Evolutionary conservation across 257 asterid genomes (phyloP).

Genomic region (Ilex aquifolium): DNA sequence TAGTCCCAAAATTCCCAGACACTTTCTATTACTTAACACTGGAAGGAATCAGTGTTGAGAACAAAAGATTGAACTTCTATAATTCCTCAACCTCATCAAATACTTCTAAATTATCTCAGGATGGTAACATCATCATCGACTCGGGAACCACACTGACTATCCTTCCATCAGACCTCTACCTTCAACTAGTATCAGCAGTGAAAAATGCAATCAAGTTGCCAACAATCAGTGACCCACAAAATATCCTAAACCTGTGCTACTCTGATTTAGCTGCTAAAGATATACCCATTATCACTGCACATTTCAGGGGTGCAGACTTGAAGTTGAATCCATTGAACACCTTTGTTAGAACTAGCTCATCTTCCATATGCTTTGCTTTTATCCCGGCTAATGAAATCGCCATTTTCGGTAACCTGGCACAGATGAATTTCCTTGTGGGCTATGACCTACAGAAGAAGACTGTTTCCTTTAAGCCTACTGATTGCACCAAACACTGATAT

Average conservation of each 20-base stretch:
- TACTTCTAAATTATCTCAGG: not conserved
- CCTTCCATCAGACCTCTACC: constrained; percentile 28
- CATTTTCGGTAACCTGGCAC: constrained; percentile 41
- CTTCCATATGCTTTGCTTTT: constrained; percentile 40
- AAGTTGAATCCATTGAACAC: constrained; percentile 24
- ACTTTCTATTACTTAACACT: constrained; percentile 43
- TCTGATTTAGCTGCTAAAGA: not conserved
- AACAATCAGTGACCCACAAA: constrained; percentile 17
- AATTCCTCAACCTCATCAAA: not conserved
- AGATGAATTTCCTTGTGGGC: constrained; percentile 38
- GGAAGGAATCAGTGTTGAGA: constrained; percentile 42
- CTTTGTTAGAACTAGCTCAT: constrained; percentile 21
- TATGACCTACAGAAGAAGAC: constrained; percentile 28
- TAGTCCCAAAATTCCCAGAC: constrained; percentile 10
- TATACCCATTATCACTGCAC: constrained; percentile 31
- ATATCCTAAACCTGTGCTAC: constrained; percentile 37
- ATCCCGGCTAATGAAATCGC: not conserved
- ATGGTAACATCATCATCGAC: constrained; percentile 53
- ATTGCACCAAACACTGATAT: constrained; percentile 17
- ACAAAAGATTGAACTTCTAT: constrained; percentile 10
- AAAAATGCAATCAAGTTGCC: constrained; percentile 5
- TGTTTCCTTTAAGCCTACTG: constrained; percentile 30
- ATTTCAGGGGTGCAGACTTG: constrained; percentile 60
- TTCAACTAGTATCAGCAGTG: constrained; percentile 10
- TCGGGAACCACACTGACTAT: constrained; percentile 52